Evolutionary conservation across 202 grass and related monocot genomes (phyloP).

Genomic region (Carex sylvatica): DNA sequence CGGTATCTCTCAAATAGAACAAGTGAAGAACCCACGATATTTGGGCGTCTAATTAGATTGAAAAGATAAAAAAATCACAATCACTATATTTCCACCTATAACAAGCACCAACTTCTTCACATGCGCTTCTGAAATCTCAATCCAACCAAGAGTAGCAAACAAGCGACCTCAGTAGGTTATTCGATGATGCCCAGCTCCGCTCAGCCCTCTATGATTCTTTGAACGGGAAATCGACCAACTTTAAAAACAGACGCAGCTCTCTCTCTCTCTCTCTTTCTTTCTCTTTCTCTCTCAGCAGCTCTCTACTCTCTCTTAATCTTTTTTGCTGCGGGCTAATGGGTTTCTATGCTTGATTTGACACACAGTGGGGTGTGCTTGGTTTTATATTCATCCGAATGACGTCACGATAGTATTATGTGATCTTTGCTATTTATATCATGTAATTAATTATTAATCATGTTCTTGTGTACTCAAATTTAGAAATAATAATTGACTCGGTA

Average conservation of each 20-base stretch:
- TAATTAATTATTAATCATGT: constrained; percentile 28
- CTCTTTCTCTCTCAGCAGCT: not conserved
- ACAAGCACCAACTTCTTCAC: constrained; percentile 7
- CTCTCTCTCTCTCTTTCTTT: not conserved
- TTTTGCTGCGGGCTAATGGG: constrained; percentile 7
- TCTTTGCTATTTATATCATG: constrained; percentile 26
- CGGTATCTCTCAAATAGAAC: constrained; percentile 4
- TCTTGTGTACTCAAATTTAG: not conserved
- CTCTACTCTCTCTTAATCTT: not conserved
- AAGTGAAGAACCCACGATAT: not conserved
- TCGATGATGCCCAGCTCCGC: not conserved
- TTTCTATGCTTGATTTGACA: constrained; percentile 20
- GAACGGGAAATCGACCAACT: not conserved
- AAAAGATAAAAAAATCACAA: not conserved
- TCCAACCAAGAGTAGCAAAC: not conserved
- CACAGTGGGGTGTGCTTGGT: constrained; percentile 13
- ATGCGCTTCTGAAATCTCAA: constrained; percentile 8
- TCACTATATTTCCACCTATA: not conserved
- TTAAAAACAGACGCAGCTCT: not conserved
- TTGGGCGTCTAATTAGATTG: not conserved
- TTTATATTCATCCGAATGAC: constrained; percentile 15
- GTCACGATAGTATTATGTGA: constrained; percentile 24
- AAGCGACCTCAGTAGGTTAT: not conserved
- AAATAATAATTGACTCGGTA: not conserved
- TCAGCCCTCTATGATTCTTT: not conserved